Evolutionary conservation across 331 rosid genomes (phyloP).

Genomic region (Erythrophleum ivorense): DNA sequence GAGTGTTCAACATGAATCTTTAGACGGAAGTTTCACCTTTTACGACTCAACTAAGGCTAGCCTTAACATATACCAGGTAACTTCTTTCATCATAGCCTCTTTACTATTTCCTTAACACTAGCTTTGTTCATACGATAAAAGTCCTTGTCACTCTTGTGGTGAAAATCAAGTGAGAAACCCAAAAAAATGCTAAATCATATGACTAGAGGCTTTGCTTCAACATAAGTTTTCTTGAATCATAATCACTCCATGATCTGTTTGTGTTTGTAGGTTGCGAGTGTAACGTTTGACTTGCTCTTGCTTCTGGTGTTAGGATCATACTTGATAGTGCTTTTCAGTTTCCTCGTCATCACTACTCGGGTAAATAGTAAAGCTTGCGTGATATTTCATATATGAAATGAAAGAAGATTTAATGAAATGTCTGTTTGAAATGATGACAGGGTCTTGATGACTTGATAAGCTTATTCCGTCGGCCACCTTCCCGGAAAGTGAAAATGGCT

Average conservation of each 20-base stretch:
- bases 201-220: background rate
- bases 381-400: conserved; percentile 17
- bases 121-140: too few relatives aligned
- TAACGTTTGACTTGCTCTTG: conserved; percentile 88
- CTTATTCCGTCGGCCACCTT: conserved; percentile 85
- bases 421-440: conserved; percentile 50
- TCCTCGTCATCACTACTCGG: conserved; percentile 94
- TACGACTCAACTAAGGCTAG: conserved; percentile 72
- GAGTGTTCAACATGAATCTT: conserved; percentile 71
- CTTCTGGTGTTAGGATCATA: conserved; percentile 92
- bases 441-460: conserved; percentile 95
- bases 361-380: conserved; percentile 46
- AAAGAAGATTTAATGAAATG: conserved; percentile 12
- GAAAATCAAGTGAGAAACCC: conserved; percentile 21
- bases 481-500: conserved; percentile 89
- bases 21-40: conserved; percentile 85
- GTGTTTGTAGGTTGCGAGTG: conserved; percentile 82
- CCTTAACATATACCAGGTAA: conserved; percentile 85
- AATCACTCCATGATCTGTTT: conserved; percentile 16
- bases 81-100: background rate
- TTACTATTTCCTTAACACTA: background rate
- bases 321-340: conserved; percentile 85
- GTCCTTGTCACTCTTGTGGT: too few relatives aligned
- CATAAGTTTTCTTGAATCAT: too few relatives aligned
- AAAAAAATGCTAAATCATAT: background rate